Conservation (phyloP, 768 basidiomycete species). For the Lentinula aciculospora region DNA sequence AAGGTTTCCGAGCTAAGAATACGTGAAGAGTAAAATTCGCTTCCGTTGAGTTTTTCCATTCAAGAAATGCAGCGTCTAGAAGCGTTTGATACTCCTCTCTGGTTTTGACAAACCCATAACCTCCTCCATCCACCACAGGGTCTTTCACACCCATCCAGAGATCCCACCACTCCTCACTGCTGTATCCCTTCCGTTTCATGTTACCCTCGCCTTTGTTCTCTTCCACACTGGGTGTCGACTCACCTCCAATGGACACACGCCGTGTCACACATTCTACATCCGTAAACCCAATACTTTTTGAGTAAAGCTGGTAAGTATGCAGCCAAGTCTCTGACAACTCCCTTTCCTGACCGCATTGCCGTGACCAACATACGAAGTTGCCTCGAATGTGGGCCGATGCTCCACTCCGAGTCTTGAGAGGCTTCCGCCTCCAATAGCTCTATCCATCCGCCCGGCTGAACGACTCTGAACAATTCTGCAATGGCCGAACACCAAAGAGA, state of each 20-base stretch:
- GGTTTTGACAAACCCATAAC: background rate
- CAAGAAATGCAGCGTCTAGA: background rate
- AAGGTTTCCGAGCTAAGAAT: background rate
- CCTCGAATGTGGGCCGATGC: background rate
- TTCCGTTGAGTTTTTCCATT: background rate
- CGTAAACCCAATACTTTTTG: background rate
- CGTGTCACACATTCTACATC: background rate
- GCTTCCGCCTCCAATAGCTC: background rate
- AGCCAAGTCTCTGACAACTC: background rate
- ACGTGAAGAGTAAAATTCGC: background rate
- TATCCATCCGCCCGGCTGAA: background rate
- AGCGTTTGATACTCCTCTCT: background rate
- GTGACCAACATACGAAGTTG: background rate
- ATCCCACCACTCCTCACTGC: background rate
- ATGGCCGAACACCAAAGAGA: background rate
- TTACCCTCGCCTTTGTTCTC: no score
- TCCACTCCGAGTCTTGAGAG: no score
- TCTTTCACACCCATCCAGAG: background rate
- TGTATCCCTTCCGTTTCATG: background rate
- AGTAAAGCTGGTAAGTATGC: background rate
- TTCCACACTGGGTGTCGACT: no score
- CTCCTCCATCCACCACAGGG: background rate
- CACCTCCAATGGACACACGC: background rate
- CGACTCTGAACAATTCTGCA: background rate
- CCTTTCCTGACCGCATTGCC: background rate